A percentile compares a stretch with the other conserved stretches of the same genome.
Conservation (phyloP, 495 filamentous ascomycete genomes). For the Symbiotaphrina buchneri region DNA sequence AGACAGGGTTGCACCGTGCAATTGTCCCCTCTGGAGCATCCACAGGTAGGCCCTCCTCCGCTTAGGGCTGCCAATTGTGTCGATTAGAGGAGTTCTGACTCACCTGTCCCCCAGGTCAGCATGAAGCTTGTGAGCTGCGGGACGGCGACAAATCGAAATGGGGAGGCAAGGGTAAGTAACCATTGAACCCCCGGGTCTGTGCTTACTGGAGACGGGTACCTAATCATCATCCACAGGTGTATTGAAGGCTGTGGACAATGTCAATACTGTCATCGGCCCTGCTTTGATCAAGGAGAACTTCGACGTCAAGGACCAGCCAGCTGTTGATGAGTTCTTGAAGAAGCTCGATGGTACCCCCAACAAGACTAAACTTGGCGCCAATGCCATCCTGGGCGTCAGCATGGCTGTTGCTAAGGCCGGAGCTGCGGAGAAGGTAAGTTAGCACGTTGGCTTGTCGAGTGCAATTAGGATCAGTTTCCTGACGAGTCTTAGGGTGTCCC, state of each 20-base stretch:
- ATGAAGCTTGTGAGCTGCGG: slow-evolving; percentile 96
- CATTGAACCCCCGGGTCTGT: not conserved
- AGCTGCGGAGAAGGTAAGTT: slow-evolving; percentile 73
- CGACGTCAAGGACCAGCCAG: slow-evolving; percentile 92
- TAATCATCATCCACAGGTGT: slow-evolving; percentile 29
- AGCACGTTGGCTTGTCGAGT: not conserved
- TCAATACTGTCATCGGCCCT: slow-evolving; percentile 83
- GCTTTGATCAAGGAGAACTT: slow-evolving; percentile 79
- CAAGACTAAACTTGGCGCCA: slow-evolving; percentile 96
- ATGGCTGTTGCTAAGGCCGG: slow-evolving; percentile 95
- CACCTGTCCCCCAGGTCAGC: slow-evolving; percentile 38
- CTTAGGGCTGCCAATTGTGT: slow-evolving; percentile 1
- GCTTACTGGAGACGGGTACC: slow-evolving; percentile 1
- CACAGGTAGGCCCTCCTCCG: slow-evolving; percentile 40
- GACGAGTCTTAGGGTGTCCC: slow-evolving; percentile 42
- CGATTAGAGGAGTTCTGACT: not conserved
- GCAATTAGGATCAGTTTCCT: not conserved
- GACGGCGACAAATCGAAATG: slow-evolving; percentile 96
- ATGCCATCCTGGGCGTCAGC: slow-evolving; percentile 93
- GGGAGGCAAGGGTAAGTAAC: slow-evolving; percentile 57
- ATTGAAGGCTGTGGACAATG: slow-evolving; percentile 83
- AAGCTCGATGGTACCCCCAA: slow-evolving; percentile 88
- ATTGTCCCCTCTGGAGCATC: slow-evolving; percentile 98
- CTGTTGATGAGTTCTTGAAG: slow-evolving; percentile 86
- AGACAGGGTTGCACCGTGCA: slow-evolving; percentile 91